These are phyloP conservation scores for Aristolochia contorta DNA, from an alignment of 164 flowering plant genomes.

Conservation along the genomic window DNA sequence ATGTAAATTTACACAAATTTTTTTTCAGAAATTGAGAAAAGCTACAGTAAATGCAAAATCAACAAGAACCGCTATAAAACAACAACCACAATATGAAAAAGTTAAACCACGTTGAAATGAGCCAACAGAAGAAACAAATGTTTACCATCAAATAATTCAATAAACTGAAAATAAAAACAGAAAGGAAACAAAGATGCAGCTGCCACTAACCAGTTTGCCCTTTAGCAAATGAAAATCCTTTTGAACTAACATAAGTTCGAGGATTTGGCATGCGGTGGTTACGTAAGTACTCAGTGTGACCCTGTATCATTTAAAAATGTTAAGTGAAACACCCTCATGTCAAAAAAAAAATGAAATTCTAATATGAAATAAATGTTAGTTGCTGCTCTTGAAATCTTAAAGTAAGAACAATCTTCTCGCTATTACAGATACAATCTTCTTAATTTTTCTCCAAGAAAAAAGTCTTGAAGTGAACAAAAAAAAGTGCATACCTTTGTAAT, in stretches of 20 bases:
- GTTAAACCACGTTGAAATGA: neutral
- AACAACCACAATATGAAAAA: no score
- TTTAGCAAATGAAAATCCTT: conserved; percentile 57
- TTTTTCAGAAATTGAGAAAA: no score
- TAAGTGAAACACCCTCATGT: no score
- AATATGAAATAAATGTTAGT: neutral
- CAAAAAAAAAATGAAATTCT: neutral
- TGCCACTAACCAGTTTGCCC: conserved; percentile 54
- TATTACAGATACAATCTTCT: no score
- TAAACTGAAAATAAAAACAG: neutral
- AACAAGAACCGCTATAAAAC: no score
- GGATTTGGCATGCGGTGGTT: conserved; percentile 74
- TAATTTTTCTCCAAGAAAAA: no score
- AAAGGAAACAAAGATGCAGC: neutral
- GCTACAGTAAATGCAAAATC: no score
- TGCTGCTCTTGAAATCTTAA: neutral
- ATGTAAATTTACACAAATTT: no score
- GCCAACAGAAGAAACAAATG: neutral
- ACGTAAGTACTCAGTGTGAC: conserved; percentile 65
- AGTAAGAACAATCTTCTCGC: neutral
- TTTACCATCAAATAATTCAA: neutral
- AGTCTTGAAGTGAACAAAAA: neutral
- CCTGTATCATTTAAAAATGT: conserved; percentile 29
- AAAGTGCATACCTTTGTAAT: conserved; percentile 86
- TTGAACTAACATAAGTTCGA: conserved; percentile 56